Evolutionary conservation across 2,329 filamentous ascomycete genomes (phyloP).

Genomic region (Plenodomus biglobosus): DNA sequence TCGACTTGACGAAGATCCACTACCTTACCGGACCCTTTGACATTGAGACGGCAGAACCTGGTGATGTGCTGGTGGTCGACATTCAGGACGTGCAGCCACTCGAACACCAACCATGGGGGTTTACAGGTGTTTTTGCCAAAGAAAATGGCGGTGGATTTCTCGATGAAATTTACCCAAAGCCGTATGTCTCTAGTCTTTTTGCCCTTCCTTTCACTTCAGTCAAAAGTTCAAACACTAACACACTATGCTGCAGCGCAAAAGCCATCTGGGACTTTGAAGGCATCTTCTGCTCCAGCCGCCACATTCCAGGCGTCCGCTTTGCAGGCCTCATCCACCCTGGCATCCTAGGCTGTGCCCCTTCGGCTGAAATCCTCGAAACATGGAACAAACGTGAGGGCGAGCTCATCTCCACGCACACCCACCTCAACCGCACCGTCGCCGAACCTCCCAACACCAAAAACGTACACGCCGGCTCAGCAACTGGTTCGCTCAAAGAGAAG

Average conservation of each 20-base stretch:
- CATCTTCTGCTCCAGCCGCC: constrained; percentile 79
- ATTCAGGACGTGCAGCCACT: constrained; percentile 93
- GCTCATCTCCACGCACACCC: constrained; percentile 68
- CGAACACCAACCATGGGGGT: constrained; percentile 84
- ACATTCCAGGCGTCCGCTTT: constrained; percentile 74
- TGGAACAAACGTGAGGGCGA: constrained; percentile 86
- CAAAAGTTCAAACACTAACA: no score
- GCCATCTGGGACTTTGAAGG: constrained; percentile 78
- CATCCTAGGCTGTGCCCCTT: constrained; percentile 87
- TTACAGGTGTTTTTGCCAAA: constrained; percentile 78
- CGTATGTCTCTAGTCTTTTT: constrained; percentile 54
- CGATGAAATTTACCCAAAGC: constrained; percentile 81
- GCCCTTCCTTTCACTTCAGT: neutral
- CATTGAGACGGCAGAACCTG: constrained; percentile 78
- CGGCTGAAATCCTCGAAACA: constrained; percentile 70
- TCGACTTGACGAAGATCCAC: constrained; percentile 81
- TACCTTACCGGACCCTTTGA: constrained; percentile 91
- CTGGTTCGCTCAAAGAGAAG: constrained; percentile 61
- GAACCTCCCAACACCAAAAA: constrained; percentile 72
- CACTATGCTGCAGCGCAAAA: constrained; percentile 57
- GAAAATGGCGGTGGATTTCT: constrained; percentile 86
- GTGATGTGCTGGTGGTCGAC: constrained; percentile 82
- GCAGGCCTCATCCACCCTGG: constrained; percentile 88
- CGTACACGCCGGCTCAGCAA: constrained; percentile 70
- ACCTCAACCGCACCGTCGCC: constrained; percentile 67